Conservation (phyloP, 2,329 filamentous ascomycete species). For the Ascochyta pisi region DNA sequence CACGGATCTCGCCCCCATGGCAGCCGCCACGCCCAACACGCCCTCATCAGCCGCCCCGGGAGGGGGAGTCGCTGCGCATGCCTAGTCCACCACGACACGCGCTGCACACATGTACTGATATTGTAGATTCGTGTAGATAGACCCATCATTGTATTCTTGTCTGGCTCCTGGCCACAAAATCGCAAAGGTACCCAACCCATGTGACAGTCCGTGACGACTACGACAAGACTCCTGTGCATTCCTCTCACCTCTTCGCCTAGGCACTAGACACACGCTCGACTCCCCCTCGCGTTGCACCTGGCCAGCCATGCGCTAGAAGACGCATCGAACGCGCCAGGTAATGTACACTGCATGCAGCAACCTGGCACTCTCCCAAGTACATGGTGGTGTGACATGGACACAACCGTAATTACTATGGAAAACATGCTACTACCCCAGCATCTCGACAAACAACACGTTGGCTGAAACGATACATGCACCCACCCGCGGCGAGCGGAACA, state of each 20-base stretch:
- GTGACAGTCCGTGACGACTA: too few relatives aligned
- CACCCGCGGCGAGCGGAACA: slow-evolving; percentile 2
- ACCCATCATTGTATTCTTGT: slow-evolving; percentile 2
- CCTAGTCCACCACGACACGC: slow-evolving; percentile 18
- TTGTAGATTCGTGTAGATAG: slow-evolving; percentile 20
- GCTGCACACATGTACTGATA: slow-evolving; percentile 16
- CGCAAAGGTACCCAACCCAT: background rate
- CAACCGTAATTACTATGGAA: too few relatives aligned
- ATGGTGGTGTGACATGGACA: too few relatives aligned
- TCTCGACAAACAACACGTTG: background rate
- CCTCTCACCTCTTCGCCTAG: background rate
- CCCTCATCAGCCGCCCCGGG: slow-evolving; percentile 43
- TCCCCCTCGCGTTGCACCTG: background rate
- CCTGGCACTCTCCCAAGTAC: too few relatives aligned
- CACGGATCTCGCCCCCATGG: slow-evolving; percentile 39
- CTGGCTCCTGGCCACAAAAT: background rate
- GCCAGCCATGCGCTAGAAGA: slow-evolving; percentile 6
- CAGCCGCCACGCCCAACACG: slow-evolving; percentile 32
- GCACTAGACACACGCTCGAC: slow-evolving; percentile 11
- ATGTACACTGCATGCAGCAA: slow-evolving; percentile 4
- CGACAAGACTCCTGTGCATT: background rate
- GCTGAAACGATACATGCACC: background rate
- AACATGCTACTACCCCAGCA: background rate
- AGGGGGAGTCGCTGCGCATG: slow-evolving; percentile 49
- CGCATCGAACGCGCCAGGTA: background rate